Evolutionary conservation across 768 basidiomycete species (phyloP).

Genomic region (Phallus indusiatus): DNA sequence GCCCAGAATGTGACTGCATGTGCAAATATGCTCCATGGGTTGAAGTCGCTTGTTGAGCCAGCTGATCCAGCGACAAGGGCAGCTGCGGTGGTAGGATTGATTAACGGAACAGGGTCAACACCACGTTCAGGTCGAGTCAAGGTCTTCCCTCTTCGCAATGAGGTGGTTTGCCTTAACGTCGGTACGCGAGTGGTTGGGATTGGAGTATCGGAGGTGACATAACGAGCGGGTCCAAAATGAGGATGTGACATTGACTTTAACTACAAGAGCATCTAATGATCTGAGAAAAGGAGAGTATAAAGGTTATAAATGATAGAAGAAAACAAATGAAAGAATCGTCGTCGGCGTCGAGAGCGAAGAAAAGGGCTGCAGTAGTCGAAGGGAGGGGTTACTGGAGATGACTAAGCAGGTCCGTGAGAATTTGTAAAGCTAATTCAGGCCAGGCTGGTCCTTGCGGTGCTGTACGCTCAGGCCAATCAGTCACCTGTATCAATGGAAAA

Average conservation of each 20-base stretch:
- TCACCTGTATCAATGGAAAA: too few species aligned
- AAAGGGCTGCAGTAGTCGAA: not conserved
- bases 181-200: conserved; percentile 55
- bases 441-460: too few species aligned
- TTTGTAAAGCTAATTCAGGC: too few species aligned
- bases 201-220: conserved; percentile 46
- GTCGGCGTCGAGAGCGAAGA: not conserved
- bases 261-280: conserved; percentile 6
- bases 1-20: conserved; percentile 85
- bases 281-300: not conserved
- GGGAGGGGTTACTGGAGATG: not conserved
- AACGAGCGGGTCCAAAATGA: conserved; percentile 12
- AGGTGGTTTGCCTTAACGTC: conserved; percentile 35
- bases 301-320: not conserved
- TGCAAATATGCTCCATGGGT: conserved; percentile 77
- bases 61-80: conserved; percentile 28
- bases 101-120: conserved; percentile 89
- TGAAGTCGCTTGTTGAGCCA: conserved; percentile 23
- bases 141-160: conserved; percentile 85
- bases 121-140: conserved; percentile 92
- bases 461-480: too few species aligned
- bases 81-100: conserved; percentile 61
- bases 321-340: not conserved
- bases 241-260: conserved; percentile 6
- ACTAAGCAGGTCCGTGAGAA: too few species aligned